phyloP scores from a whole-genome alignment of 495 filamentous ascomycete genomes.

The Annulohypoxylon maeteangense region DNA sequence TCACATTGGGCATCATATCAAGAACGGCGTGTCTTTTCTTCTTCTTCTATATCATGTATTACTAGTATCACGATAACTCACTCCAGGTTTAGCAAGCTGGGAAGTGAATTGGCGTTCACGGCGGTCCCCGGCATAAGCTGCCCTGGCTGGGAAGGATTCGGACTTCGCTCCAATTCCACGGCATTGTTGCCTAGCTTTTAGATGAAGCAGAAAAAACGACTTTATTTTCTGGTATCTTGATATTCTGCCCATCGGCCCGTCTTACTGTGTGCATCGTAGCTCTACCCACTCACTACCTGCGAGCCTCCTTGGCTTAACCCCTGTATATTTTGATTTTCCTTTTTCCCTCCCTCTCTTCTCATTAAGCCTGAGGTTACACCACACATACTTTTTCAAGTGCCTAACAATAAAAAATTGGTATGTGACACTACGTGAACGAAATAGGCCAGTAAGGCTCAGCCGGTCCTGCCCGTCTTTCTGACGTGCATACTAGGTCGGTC shows the following conservation, averaged over 20 bases:
- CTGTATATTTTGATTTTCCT: conserved; percentile 20
- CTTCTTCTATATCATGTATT: conserved; percentile 28
- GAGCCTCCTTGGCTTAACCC: neutral
- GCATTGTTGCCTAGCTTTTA: conserved; percentile 16
- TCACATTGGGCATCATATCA: conserved; percentile 24
- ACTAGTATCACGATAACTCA: conserved; percentile 26
- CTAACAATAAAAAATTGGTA: conserved; percentile 14
- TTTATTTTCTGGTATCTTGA: conserved; percentile 5
- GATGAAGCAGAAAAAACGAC: conserved; percentile 22
- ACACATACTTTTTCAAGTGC: conserved; percentile 2
- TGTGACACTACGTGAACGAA: conserved; percentile 28
- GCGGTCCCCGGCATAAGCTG: conserved; percentile 1
- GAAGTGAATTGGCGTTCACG: conserved; percentile 3
- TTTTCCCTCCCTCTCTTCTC: neutral
- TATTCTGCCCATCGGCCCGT: conserved; percentile 7
- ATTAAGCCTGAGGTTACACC: neutral
- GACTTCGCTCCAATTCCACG: conserved; percentile 5
- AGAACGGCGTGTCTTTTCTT: conserved; percentile 22
- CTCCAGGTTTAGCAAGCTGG: conserved; percentile 4
- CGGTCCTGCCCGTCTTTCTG: conserved; percentile 16
- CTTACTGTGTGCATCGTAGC: conserved; percentile 11
- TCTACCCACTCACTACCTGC: neutral
- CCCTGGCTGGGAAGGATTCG: conserved; percentile 16
- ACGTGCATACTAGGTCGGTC: conserved; percentile 26
- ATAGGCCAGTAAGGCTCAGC: conserved; percentile 21